Percentiles rank a stretch among this genome's conserved stretches.
These are phyloP conservation scores for Podila epicladia DNA, from an alignment of 192 early-diverging fungal genomes.

Conservation along the genomic window DNA sequence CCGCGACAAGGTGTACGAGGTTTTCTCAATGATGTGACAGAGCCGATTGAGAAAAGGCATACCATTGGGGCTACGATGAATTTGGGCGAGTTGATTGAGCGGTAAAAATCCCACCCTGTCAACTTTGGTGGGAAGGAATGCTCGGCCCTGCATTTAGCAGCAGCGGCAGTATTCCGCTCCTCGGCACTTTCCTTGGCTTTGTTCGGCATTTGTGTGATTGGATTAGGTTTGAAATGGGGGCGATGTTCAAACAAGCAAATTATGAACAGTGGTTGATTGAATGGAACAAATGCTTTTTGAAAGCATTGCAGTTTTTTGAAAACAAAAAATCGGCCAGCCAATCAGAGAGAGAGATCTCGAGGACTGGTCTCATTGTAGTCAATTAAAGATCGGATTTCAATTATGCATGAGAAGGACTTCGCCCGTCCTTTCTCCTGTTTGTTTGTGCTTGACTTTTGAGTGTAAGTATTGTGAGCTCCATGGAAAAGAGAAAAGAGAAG, in stretches of 20 bases:
- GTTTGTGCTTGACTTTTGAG: too few species aligned
- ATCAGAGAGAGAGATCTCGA: neutral
- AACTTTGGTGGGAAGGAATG: slow-evolving; percentile 62
- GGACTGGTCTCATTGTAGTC: neutral
- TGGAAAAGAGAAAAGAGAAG: too few species aligned
- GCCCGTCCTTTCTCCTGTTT: too few species aligned
- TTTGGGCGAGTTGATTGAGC: slow-evolving; percentile 75
- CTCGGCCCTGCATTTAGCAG: slow-evolving; percentile 20
- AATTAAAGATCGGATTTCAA: neutral
- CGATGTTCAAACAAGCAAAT: slow-evolving; percentile 8
- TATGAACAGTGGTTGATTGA: neutral
- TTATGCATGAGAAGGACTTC: too few species aligned
- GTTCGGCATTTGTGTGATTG: slow-evolving; percentile 6
- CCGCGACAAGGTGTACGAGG: neutral
- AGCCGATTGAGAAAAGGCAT: neutral
- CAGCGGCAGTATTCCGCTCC: slow-evolving; percentile 30
- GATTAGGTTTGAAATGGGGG: neutral
- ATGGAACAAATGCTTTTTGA: too few species aligned
- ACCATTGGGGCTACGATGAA: slow-evolving; percentile 94
- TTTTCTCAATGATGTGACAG: neutral
- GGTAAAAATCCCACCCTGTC: slow-evolving; percentile 84
- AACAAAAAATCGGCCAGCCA: neutral
- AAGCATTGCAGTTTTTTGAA: neutral
- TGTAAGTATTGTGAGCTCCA: too few species aligned
- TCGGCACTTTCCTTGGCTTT: slow-evolving; percentile 33